Evolutionary conservation across 169 alveolate genomes (phyloP).

Genomic region (Plasmodium reichenowi): DNA sequence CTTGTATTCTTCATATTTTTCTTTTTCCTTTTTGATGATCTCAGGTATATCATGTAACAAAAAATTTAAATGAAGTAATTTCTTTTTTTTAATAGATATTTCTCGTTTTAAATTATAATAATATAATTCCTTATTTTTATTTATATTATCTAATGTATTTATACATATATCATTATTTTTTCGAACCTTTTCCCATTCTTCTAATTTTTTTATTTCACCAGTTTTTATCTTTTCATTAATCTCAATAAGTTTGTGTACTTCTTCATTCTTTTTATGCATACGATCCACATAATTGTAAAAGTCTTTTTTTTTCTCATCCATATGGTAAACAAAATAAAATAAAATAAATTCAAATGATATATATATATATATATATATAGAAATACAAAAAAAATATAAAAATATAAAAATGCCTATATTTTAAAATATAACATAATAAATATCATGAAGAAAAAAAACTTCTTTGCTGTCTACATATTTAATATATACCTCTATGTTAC

Average conservation of each 20-base stretch:
- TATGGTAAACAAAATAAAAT: constrained; percentile 3
- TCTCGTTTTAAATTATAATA: constrained; percentile 48
- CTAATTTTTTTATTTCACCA: constrained; percentile 55
- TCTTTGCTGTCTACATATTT: no score
- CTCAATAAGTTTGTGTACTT: constrained; percentile 34
- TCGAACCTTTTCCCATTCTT: constrained; percentile 46
- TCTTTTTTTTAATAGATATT: constrained; percentile 46
- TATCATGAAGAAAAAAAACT: no score
- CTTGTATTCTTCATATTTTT: constrained; percentile 51
- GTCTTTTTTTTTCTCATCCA: constrained; percentile 68
- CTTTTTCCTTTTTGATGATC: constrained; percentile 32
- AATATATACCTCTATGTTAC: no score
- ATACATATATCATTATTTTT: constrained; percentile 56
- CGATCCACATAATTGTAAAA: constrained; percentile 59
- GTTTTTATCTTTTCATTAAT: constrained; percentile 42
- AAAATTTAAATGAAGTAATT: constrained; percentile 22
- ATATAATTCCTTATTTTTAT: constrained; percentile 44
- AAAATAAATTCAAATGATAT: neutral
- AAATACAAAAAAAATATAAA: no score
- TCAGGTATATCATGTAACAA: constrained; percentile 36
- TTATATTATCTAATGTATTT: constrained; percentile 39
- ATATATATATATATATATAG: neutral
- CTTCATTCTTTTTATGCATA: constrained; percentile 73
- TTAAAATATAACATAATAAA: no score
- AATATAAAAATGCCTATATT: no score